Conservation (phyloP, 2,329 filamentous ascomycete genomes). For the Clonostachys chloroleuca region DNA sequence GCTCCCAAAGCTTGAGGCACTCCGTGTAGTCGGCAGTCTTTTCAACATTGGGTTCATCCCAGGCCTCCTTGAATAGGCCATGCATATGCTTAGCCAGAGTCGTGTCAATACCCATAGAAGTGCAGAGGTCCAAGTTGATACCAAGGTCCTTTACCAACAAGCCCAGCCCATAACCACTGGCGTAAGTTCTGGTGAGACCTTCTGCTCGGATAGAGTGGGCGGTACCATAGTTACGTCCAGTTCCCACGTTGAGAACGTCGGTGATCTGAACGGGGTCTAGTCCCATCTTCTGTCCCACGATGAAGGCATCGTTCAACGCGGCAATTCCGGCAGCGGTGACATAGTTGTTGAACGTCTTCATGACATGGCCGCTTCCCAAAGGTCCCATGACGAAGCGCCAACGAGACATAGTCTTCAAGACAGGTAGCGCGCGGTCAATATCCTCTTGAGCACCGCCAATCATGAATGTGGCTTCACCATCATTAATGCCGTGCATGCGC, state of each 20-base stretch:
- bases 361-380: not conserved
- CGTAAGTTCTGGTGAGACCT: not conserved
- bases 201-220: constrained; percentile 1
- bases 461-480: constrained; percentile 1
- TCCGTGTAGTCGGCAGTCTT: not conserved
- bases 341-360: constrained; percentile 3
- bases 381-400: constrained; percentile 1
- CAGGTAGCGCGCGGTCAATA: not conserved
- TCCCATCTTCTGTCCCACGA: constrained; percentile 1
- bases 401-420: constrained; percentile 1
- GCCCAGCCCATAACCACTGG: not conserved
- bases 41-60: not conserved
- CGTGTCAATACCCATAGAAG: not conserved
- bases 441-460: not conserved
- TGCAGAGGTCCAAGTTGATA: not conserved
- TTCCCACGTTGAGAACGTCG: constrained; percentile 1
- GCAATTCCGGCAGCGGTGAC: not conserved
- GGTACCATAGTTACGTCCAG: constrained; percentile 1
- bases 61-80: not conserved
- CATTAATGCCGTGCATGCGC: constrained; percentile 1
- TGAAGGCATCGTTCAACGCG: constrained; percentile 1
- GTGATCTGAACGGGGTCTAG: constrained; percentile 1
- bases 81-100: not conserved
- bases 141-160: not conserved
- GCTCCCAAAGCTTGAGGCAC: constrained; percentile 1